Percentiles rank a stretch among this genome's conserved stretches.
Conservation (phyloP, 306 rosid species). For the Cicer chorassanicum region DNA sequence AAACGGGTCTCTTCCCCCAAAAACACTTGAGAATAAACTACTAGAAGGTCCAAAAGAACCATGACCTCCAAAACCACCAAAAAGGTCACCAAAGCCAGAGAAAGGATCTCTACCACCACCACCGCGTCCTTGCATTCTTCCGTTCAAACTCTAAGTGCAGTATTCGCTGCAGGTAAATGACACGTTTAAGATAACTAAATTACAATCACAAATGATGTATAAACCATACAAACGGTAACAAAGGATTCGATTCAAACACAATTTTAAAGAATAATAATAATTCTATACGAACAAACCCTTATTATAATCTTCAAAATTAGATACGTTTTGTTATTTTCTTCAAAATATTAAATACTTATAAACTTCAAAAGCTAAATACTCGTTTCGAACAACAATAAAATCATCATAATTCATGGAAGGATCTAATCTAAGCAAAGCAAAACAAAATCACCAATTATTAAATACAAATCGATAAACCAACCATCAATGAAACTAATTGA, state of each 20-base stretch:
- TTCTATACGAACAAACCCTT: neutral
- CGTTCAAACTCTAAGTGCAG: constrained; percentile 44
- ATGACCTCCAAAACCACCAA: constrained; percentile 69
- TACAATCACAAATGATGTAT: neutral
- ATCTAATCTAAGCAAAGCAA: constrained; percentile 4
- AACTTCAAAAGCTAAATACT: neutral
- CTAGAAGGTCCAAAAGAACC: constrained; percentile 67
- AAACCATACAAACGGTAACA: neutral
- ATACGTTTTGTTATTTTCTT: neutral
- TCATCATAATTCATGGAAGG: neutral
- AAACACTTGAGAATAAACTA: constrained; percentile 58
- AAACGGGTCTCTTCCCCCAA: constrained; percentile 79
- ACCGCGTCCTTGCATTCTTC: constrained; percentile 65
- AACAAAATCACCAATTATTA: neutral
- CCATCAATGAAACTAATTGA: neutral
- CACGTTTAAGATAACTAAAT: neutral
- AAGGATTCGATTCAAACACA: neutral
- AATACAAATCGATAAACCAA: constrained; percentile 5
- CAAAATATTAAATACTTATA: neutral
- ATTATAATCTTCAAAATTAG: neutral
- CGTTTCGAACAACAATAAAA: constrained; percentile 4
- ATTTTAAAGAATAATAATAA: constrained; percentile 10
- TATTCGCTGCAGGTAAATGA: constrained; percentile 37
- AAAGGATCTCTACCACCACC: constrained; percentile 65
- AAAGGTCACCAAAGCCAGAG: constrained; percentile 59